These are phyloP conservation scores for Dalechampia spathulata DNA, from an alignment of 441 rosid species.

Conservation along the genomic window DNA sequence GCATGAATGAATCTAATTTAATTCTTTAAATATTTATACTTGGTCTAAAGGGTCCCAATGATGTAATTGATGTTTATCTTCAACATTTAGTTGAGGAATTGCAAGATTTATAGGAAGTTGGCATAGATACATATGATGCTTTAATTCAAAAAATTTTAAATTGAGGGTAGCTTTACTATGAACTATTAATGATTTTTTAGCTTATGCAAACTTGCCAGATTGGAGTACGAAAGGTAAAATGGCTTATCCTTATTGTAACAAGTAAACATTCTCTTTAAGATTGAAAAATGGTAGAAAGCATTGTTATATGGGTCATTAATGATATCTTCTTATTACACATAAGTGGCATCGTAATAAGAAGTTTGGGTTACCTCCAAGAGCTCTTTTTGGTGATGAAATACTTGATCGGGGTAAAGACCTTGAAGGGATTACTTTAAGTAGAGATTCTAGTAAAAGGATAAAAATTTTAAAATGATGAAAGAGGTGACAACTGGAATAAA, in stretches of 20 bases:
- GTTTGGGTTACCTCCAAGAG: background rate
- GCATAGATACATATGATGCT: background rate
- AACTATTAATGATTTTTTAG: slow-evolving; percentile 10
- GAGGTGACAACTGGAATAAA: background rate
- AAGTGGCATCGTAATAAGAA: background rate
- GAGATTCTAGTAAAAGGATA: background rate
- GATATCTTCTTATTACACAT: background rate
- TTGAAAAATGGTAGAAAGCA: background rate
- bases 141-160: background rate
- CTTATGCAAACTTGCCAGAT: slow-evolving; percentile 9
- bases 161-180: background rate
- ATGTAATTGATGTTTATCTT: slow-evolving; percentile 16
- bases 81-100: slow-evolving; percentile 12
- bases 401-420: background rate
- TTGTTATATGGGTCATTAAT: background rate
- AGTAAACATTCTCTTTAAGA: no score
- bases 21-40: background rate
- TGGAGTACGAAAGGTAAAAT: slow-evolving; percentile 12
- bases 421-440: background rate
- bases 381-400: background rate
- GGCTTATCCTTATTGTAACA: no score
- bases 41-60: background rate
- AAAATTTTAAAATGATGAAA: background rate
- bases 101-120: slow-evolving; percentile 7
- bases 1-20: slow-evolving; percentile 3